These are phyloP conservation scores for Tuber melanosporum DNA, from an alignment of 495 filamentous ascomycete species.

Conservation along the genomic window DNA sequence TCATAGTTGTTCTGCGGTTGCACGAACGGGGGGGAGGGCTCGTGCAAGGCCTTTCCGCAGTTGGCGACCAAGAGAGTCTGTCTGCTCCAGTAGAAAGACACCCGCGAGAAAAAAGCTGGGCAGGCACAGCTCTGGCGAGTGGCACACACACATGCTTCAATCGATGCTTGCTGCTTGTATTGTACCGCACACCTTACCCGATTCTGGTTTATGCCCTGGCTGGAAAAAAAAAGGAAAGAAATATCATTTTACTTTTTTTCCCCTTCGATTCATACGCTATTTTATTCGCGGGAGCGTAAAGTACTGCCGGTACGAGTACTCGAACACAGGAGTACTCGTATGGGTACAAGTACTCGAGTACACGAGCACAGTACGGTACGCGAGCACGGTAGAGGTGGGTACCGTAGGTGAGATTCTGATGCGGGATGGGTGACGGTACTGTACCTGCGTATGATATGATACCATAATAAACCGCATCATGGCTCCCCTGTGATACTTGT, in stretches of 20 bases:
- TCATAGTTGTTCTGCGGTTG: not conserved
- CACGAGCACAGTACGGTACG: no score
- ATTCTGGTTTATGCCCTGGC: slow-evolving; percentile 2
- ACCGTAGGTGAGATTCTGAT: not conserved
- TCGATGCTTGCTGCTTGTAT: not conserved
- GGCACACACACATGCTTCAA: not conserved
- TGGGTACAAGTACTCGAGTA: no score
- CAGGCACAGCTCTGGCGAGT: not conserved
- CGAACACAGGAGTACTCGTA: no score
- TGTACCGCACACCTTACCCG: not conserved
- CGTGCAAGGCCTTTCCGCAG: not conserved
- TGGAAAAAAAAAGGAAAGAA: not conserved
- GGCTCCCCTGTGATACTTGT: not conserved
- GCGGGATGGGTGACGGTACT: not conserved
- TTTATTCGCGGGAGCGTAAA: no score
- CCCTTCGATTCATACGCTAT: not conserved
- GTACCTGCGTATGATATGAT: not conserved
- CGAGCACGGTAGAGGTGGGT: not conserved
- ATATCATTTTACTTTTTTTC: not conserved
- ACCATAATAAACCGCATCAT: not conserved
- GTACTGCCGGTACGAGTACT: no score
- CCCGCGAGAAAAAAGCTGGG: not conserved
- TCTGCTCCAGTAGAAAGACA: not conserved
- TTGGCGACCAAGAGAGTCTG: not conserved
- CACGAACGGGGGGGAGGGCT: not conserved